Evolutionary conservation across 805 yeast species (phyloP), one percentile per base, ranked within the genome.

Genomic region (Debaryomyces castellii): DNA sequence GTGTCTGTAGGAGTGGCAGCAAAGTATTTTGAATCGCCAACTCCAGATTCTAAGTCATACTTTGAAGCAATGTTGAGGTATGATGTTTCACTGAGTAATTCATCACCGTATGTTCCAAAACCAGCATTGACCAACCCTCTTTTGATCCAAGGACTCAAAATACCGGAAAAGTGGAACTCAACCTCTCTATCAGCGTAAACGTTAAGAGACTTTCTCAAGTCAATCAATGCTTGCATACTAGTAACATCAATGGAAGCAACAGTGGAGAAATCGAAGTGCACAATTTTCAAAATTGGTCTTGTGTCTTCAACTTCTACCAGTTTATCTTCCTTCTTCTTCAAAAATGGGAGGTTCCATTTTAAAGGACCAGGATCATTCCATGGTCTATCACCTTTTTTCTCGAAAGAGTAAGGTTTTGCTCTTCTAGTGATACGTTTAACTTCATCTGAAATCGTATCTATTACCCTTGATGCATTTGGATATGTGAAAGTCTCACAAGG

Each of bases 321-420:
- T 41, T 47, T 39, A 44, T 44, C 51, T 10, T 46, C 37, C 36
- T 49, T 54, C 36, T 55, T 53, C 47, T 58, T 59, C 16, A 50
- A n/a, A 48, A 61, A 67, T 14, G 68, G 71, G 9, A 71, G 53
- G 5, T 54, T 63, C 62, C 72, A 66, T 38, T 58, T 62, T 50
- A 76, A 67, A 34, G 76, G 87, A 51, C 95, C 95, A 14, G 90
- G 90, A 58, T 90, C 92, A 61, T 90, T 90, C 96, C 97, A 91
- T 16, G 96, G 91, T 51, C 90, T 78, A 46, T 85, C 84, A 36
- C 86, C 82, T n/a, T 69, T 52, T 38, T 62, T 62, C 0, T 59
- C 50, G 23, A 37, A 52, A 39, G 55, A 46, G 48, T 65, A 69
- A 28, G 76, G 72, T 43, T 75, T 73, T 23, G 90, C 90, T 43